A percentile compares a stretch with the other conserved stretches of the same genome.
Evolutionary conservation across 228 moss, liverwort and hornwort species (phyloP).

Genomic region (Sphagnum magellanicum): DNA sequence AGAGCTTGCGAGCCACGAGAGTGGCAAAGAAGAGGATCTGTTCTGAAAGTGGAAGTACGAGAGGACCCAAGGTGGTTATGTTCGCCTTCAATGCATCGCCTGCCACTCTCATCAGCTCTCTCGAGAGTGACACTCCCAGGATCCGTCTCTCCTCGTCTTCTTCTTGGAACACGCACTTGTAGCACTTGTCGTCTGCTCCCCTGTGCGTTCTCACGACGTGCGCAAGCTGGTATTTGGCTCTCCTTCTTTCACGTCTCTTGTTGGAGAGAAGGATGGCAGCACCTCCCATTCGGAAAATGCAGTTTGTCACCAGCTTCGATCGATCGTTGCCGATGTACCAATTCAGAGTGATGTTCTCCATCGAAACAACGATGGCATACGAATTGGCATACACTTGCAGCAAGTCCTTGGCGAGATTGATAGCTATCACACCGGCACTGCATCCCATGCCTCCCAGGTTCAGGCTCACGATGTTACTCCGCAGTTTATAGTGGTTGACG

Average conservation of each 20-base stretch:
- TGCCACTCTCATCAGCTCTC: conserved; percentile 45
- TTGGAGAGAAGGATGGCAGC: conserved; percentile 42
- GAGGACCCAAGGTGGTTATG: conserved; percentile 40
- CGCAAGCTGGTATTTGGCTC: conserved; percentile 47
- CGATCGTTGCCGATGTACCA: conserved; percentile 53
- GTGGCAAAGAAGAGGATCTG: conserved; percentile 48
- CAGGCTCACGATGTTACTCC: conserved; percentile 38
- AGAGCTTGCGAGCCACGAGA: conserved; percentile 29
- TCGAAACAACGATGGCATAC: conserved; percentile 43
- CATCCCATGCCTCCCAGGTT: conserved; percentile 54
- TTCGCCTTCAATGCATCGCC: conserved; percentile 48
- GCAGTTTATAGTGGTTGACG: conserved; percentile 54
- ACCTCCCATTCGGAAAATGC: conserved; percentile 49
- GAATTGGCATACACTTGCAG: conserved; percentile 38
- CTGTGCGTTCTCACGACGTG: conserved; percentile 47
- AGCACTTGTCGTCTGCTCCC: conserved; percentile 49
- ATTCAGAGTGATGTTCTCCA: conserved; percentile 52
- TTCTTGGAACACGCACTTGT: conserved; percentile 46
- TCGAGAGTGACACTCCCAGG: conserved; percentile 41
- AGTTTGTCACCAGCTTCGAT: conserved; percentile 50
- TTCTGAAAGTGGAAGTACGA: conserved; percentile 39
- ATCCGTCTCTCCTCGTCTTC: conserved; percentile 20
- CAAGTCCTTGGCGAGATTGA: conserved; percentile 41
- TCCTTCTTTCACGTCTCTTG: conserved; percentile 20
- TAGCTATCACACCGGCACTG: conserved; percentile 41